These are phyloP conservation scores for Diutina mesorugosa DNA, from an alignment of 1,139 yeast species.

Conservation along the genomic window DNA sequence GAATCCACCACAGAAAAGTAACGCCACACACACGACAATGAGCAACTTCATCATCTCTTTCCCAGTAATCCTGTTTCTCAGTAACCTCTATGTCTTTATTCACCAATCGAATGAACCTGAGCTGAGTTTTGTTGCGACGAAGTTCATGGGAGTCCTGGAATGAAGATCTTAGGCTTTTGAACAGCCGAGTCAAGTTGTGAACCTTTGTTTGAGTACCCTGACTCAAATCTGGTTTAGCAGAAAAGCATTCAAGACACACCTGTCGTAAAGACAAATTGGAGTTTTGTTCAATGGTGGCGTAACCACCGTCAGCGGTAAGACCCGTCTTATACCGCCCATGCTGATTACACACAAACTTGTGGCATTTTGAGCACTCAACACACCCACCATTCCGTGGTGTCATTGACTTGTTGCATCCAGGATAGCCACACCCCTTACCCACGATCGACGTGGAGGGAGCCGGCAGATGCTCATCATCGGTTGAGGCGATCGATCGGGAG, in stretches of 20 bases:
- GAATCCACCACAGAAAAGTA: constrained; percentile 40
- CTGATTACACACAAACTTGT: background rate
- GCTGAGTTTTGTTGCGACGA: background rate
- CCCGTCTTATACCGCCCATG: background rate
- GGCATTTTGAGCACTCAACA: background rate
- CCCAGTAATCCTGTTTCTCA: constrained; percentile 36
- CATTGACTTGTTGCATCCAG: background rate
- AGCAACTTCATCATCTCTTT: constrained; percentile 33
- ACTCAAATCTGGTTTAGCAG: background rate
- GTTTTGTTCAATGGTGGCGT: background rate
- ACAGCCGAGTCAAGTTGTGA: background rate
- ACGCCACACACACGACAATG: constrained; percentile 56
- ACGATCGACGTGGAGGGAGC: background rate
- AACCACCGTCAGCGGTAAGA: background rate
- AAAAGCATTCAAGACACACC: background rate
- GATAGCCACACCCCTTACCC: background rate
- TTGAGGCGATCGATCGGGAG: background rate
- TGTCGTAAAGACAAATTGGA: background rate
- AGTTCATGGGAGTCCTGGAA: background rate
- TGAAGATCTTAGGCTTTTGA: background rate
- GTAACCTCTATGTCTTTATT: background rate
- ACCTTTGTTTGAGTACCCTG: background rate
- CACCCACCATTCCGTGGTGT: background rate
- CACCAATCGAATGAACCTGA: background rate
- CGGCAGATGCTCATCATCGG: background rate